Evolutionary conservation across 495 filamentous ascomycete genomes (phyloP).

Genomic region (Pseudoneurospora amorphoporcata): DNA sequence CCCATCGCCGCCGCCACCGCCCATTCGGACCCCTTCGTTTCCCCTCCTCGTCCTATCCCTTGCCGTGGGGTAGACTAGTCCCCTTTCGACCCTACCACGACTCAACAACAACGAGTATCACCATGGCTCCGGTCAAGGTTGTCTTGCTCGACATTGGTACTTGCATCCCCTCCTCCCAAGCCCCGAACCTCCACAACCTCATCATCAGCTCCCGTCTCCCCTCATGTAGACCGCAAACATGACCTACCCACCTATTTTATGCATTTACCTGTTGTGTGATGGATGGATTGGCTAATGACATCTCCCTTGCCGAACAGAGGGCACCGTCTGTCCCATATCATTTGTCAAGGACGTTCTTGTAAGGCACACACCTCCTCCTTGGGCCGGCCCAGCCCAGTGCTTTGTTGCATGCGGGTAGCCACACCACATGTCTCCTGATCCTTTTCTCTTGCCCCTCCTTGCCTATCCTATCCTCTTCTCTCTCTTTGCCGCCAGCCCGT

Average conservation of each 20-base stretch:
- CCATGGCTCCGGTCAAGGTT: conserved; percentile 27
- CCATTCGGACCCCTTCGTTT: not conserved
- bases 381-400: not conserved
- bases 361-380: conserved; percentile 22
- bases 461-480: not conserved
- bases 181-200: not conserved
- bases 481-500: not conserved
- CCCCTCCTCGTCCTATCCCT: not conserved
- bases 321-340: conserved; percentile 59
- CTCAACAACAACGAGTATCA: not conserved
- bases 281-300: conserved; percentile 30
- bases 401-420: not conserved
- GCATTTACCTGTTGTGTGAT: not conserved
- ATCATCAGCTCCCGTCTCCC: not conserved
- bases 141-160: conserved; percentile 44
- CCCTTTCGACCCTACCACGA: not conserved
- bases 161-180: not conserved
- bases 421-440: not conserved
- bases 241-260: not conserved
- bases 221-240: not conserved
- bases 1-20: not conserved
- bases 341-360: conserved; percentile 65
- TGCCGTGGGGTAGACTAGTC: not conserved
- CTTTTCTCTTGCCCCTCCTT: not conserved
- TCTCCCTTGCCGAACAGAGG: conserved; percentile 39